Conservation (phyloP, 345 rosid species). For the Pistacia atlantica region DNA sequence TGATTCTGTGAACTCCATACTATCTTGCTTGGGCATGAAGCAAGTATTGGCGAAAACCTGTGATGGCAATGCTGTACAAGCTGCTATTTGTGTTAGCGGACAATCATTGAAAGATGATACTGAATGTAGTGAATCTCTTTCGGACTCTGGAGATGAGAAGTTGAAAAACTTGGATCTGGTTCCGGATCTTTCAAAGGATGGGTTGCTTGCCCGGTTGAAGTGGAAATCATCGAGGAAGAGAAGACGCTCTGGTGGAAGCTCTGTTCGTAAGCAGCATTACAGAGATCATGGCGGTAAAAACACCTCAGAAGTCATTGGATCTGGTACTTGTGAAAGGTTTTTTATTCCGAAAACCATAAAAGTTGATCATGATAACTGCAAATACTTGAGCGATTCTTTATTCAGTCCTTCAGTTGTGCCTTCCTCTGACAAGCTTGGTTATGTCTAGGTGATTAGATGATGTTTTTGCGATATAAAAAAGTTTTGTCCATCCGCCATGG, state of each 20-base stretch:
- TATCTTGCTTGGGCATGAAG: conserved; percentile 27
- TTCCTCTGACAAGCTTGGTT: conserved; percentile 56
- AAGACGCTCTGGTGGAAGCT: conserved; percentile 37
- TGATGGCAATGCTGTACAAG: conserved; percentile 30
- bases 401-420: conserved; percentile 54
- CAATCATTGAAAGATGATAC: conserved; percentile 25
- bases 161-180: conserved; percentile 23
- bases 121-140: conserved; percentile 20
- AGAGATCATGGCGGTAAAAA: conserved; percentile 7
- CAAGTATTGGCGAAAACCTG: conserved; percentile 28
- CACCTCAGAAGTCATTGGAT: conserved; percentile 9
- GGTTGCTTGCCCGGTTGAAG: conserved; percentile 50
- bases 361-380: conserved; percentile 71
- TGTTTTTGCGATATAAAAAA: conserved; percentile 7
- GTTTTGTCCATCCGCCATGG: not conserved
- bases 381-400: conserved; percentile 47
- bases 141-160: conserved; percentile 23
- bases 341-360: conserved; percentile 34
- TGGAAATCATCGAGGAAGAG: conserved; percentile 72
- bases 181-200: conserved; percentile 62
- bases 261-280: conserved; percentile 29
- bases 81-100: conserved; percentile 13
- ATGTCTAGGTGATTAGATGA: conserved; percentile 59
- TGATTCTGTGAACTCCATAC: conserved; percentile 40
- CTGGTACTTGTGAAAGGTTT: conserved; percentile 25